Evolutionary conservation across 208 protist genomes (phyloP).

Genomic region (Leishmania amazonensis): DNA sequence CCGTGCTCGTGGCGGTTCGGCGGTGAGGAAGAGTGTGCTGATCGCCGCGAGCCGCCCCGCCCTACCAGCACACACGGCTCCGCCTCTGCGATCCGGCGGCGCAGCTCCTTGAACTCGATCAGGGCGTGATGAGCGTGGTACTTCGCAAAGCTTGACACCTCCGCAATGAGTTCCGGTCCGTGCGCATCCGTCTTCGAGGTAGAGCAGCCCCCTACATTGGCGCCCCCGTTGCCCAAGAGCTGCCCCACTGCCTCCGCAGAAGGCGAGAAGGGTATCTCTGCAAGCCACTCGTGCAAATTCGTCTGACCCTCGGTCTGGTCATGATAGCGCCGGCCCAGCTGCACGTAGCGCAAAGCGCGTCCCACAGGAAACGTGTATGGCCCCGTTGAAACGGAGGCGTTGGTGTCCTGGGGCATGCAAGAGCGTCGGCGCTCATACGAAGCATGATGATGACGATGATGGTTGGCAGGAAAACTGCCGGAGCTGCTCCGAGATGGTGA

Average conservation of each 20-base stretch:
- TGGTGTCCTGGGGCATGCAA: not conserved
- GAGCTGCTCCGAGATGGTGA: not conserved
- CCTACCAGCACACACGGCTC: not conserved
- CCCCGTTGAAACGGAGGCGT: not conserved
- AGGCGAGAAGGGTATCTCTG: not conserved
- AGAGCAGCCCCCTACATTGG: no score
- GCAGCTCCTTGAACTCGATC: slow-evolving; percentile 38
- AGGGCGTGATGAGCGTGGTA: slow-evolving; percentile 83
- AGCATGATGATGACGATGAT: not conserved
- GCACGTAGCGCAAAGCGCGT: slow-evolving; percentile 42
- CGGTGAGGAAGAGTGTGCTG: not conserved
- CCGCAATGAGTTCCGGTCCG: slow-evolving; percentile 2
- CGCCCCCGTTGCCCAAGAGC: not conserved
- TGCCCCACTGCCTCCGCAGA: not conserved
- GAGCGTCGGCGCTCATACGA: not conserved
- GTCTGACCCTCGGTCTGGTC: slow-evolving; percentile 9
- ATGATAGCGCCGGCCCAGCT: slow-evolving; percentile 20
- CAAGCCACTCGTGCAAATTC: slow-evolving; percentile 12
- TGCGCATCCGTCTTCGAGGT: not conserved
- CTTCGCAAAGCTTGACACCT: slow-evolving; percentile 42
- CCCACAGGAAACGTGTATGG: slow-evolving; percentile 40
- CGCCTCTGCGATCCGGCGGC: slow-evolving; percentile 5
- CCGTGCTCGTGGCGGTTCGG: not conserved
- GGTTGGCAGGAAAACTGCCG: not conserved
- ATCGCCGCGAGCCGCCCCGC: not conserved